Percentiles rank a stretch among this genome's conserved stretches.
phyloP scores from a whole-genome alignment of 2,329 filamentous ascomycete genomes.

The Tolypocladium cylindrosporum region DNA sequence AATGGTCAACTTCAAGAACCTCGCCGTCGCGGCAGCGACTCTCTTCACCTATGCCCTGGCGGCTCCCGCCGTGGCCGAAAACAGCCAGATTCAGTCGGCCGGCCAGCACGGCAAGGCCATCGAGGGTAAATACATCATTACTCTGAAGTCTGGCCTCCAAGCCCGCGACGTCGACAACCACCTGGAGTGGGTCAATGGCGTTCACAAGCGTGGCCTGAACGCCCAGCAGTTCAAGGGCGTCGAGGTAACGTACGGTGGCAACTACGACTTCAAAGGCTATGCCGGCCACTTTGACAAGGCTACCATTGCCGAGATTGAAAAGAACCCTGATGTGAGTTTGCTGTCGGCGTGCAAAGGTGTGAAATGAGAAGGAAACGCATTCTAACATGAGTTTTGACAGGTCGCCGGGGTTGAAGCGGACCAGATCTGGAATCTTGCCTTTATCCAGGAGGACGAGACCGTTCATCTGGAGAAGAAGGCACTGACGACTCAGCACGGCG shows the following conservation, averaged over 20 bases:
- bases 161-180: slow-evolving; percentile 35
- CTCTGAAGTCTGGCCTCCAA: slow-evolving; percentile 43
- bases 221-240: slow-evolving; percentile 31
- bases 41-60: slow-evolving; percentile 12
- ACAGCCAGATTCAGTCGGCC: slow-evolving; percentile 1
- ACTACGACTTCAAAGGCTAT: slow-evolving; percentile 28
- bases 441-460: slow-evolving; percentile 8
- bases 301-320: slow-evolving; percentile 30
- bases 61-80: slow-evolving; percentile 11
- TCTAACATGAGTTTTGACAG: slow-evolving; percentile 5
- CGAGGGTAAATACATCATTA: slow-evolving; percentile 46
- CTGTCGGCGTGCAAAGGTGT: no score
- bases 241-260: slow-evolving; percentile 18
- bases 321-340: slow-evolving; percentile 28
- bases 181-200: slow-evolving; percentile 36
- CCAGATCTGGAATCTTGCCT: slow-evolving; percentile 17
- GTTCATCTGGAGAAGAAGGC: slow-evolving; percentile 12
- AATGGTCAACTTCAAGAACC: slow-evolving; percentile 20
- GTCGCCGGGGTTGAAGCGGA: slow-evolving; percentile 20
- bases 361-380: neutral
- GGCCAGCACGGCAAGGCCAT: slow-evolving; percentile 13
- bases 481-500: slow-evolving; percentile 17
- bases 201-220: slow-evolving; percentile 43
- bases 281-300: slow-evolving; percentile 30
- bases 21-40: slow-evolving; percentile 13